A percentile compares a stretch with the other conserved stretches of the same genome.
Evolutionary conservation across 2,329 filamentous ascomycete genomes (phyloP).

Genomic region (Fusarium falciforme): DNA sequence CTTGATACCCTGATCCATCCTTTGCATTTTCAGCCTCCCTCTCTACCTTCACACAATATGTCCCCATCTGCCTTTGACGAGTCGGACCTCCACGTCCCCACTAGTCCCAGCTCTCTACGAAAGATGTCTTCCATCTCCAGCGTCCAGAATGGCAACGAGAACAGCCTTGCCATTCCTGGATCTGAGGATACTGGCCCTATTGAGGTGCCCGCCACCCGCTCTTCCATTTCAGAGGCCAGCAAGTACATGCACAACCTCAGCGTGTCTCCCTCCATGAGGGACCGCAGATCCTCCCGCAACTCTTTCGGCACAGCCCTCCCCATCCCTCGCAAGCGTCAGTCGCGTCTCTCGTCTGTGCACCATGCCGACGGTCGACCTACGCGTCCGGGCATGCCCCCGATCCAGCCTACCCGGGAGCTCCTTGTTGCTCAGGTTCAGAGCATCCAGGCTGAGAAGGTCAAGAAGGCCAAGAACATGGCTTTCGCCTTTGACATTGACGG

Average conservation of each 20-base stretch:
- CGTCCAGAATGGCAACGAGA: slow-evolving; percentile 28
- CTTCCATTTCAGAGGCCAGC: slow-evolving; percentile 74
- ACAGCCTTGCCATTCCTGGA: slow-evolving; percentile 49
- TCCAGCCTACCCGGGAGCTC: slow-evolving; percentile 73
- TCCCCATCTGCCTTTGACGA: slow-evolving; percentile 65
- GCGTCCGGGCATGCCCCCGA: slow-evolving; percentile 67
- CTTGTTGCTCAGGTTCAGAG: slow-evolving; percentile 78
- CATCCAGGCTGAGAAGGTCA: slow-evolving; percentile 73
- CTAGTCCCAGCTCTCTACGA: slow-evolving; percentile 32
- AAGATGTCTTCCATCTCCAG: slow-evolving; percentile 26
- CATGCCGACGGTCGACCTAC: slow-evolving; percentile 57
- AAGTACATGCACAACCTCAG: slow-evolving; percentile 81
- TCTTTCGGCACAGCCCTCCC: slow-evolving; percentile 80
- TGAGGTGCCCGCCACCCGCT: slow-evolving; percentile 76
- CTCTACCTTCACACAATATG: slow-evolving; percentile 49
- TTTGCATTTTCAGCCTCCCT: slow-evolving; percentile 16
- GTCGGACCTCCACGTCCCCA: slow-evolving; percentile 53
- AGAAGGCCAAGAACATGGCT: slow-evolving; percentile 77
- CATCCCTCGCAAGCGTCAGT: slow-evolving; percentile 77
- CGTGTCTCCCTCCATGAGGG: slow-evolving; percentile 73
- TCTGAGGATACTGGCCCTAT: slow-evolving; percentile 65
- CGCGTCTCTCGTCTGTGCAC: slow-evolving; percentile 72
- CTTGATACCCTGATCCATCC: slow-evolving; percentile 32
- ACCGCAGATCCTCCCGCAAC: slow-evolving; percentile 77
- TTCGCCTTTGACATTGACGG: slow-evolving; percentile 92